Conservation (phyloP, 208 protist species). For the Strigomonas oncopelti region DNA sequence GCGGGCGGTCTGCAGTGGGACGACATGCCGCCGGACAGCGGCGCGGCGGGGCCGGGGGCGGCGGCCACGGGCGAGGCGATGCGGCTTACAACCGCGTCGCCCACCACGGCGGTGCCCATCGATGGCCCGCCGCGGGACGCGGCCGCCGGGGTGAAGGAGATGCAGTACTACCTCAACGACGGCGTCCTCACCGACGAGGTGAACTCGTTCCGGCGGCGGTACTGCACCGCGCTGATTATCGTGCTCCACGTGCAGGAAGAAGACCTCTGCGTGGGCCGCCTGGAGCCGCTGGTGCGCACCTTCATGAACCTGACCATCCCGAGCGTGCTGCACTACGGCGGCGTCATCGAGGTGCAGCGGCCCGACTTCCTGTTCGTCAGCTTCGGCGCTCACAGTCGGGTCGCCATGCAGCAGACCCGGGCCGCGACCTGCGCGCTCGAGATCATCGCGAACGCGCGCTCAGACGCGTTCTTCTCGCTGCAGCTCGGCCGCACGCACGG, state of each 20-base stretch:
- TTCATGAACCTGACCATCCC: conserved; percentile 50
- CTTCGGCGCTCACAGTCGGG: conserved; percentile 48
- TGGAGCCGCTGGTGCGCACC: conserved; percentile 24
- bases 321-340: conserved; percentile 38
- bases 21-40: neutral
- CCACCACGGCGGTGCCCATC: conserved; percentile 3
- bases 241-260: conserved; percentile 31
- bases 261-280: conserved; percentile 19
- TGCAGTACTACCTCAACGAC: conserved; percentile 33
- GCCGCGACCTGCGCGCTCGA: conserved; percentile 48
- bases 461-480: conserved; percentile 6
- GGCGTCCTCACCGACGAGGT: conserved; percentile 30
- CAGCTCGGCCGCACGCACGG: too few species aligned
- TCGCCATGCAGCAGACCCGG: conserved; percentile 57
- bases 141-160: too few species aligned
- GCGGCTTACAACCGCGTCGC: too few species aligned
- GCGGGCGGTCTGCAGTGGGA: neutral
- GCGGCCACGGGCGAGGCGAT: too few species aligned
- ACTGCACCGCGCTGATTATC: conserved; percentile 40
- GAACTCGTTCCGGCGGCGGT: conserved; percentile 44
- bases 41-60: neutral
- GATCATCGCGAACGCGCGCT: conserved; percentile 18
- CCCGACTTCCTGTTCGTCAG: conserved; percentile 41
- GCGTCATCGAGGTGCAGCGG: conserved; percentile 51
- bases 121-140: too few species aligned